Base-by-base conservation (phyloP, 371 early-diverging fungal species). In the Actinomucor elegans region DNA sequence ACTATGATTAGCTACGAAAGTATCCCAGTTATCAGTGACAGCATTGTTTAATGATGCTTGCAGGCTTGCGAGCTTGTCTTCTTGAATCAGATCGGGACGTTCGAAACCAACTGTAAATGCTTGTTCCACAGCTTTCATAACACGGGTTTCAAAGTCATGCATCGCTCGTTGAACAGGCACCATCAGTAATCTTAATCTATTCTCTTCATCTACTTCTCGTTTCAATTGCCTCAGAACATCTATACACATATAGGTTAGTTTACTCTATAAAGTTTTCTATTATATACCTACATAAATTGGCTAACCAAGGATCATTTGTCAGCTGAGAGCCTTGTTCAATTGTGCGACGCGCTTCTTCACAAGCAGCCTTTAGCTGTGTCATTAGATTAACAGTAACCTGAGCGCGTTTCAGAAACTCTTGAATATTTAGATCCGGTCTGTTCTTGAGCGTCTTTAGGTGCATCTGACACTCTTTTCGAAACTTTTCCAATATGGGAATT, bases 141-240 rank as follows among this genome's bases (percentile, higher is more conserved):
- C 23, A 0, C 55, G 52, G 26, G 32, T 45, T 45, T 73, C 73
- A 42, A 68, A 69, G 2, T 47, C 61, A 0, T 29, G 32, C 17
- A 55, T 64, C 5, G 60, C 55, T 37, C 59, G 55, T 46, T 73
- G 73, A 21, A 73, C 57, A 10, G 59, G 59, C 2, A 69, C 59
- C 73, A 73, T 69, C 10, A 73, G 31, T 41, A 45, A 18, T 11
- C 69, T 59, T 48, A 69, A 36, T 21, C 73, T 51, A 21, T 73
- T 73, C 27, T 73, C 73, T 57, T 73, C 73, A 27, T 66, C 66
- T n/a, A 64, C 56, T 51, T 73, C 73, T 10, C 47, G 59, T 26
- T 69, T 73, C 21, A 73, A 47, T 32, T 73, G 66, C 3, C 73
- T 64, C n/a, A 73, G 46, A 2, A 73, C 69, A 38, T 61, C 73